These are phyloP conservation scores for Saccharata proteae DNA, from an alignment of 2,329 filamentous ascomycete species.

Conservation along the genomic window DNA sequence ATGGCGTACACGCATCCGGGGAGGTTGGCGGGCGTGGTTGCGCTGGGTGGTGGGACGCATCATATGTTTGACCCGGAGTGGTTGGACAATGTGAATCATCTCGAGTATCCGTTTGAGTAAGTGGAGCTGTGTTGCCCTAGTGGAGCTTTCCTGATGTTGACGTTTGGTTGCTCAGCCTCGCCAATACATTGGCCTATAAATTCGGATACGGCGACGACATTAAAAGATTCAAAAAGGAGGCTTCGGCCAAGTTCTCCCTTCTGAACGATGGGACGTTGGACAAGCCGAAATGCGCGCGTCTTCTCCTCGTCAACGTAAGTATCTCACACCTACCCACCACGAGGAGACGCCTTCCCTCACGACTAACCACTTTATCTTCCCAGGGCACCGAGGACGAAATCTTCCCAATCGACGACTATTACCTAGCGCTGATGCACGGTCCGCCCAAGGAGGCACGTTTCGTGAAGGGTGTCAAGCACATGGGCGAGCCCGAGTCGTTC, in stretches of 20 bases:
- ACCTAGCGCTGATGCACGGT: conserved; percentile 41
- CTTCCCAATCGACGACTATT: conserved; percentile 50
- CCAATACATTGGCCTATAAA: conserved; percentile 38
- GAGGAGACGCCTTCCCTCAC: conserved; percentile 2
- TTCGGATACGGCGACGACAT: conserved; percentile 29
- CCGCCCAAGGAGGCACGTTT: conserved; percentile 41
- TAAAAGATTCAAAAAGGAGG: conserved; percentile 35
- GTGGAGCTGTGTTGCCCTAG: conserved; percentile 10
- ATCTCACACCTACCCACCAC: background rate
- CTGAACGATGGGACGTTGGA: conserved; percentile 44
- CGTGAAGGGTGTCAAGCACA: conserved; percentile 33
- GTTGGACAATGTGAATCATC: conserved; percentile 41
- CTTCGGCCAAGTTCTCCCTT: conserved; percentile 39
- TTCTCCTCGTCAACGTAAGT: conserved; percentile 42
- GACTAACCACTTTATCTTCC: background rate
- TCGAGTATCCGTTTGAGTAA: conserved; percentile 49
- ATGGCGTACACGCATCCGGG: conserved; percentile 45
- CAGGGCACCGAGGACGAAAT: conserved; percentile 46
- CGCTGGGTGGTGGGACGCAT: conserved; percentile 45
- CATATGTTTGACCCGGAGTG: conserved; percentile 45
- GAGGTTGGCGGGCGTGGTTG: conserved; percentile 39
- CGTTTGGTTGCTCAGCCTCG: conserved; percentile 19
- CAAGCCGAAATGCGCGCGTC: conserved; percentile 32
- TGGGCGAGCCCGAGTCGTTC: conserved; percentile 40
- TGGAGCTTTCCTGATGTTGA: conserved; percentile 1